Evolutionary conservation across 441 rosid genomes (phyloP), one percentile per base, ranked within the genome.

Genomic region (Populus trichocarpa): DNA sequence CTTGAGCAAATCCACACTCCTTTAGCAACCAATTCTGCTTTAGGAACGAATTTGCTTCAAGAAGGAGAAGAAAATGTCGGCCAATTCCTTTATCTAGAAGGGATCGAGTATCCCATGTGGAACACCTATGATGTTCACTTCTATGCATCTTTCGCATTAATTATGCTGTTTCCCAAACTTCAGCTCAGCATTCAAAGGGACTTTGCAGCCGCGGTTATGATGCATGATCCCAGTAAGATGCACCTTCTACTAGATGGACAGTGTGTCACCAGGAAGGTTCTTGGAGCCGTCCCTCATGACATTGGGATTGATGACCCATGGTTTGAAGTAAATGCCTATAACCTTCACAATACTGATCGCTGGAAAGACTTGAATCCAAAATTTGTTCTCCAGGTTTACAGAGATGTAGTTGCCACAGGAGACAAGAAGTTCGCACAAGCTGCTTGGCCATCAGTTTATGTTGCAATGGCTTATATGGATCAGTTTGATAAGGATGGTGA

Each of bases 301-400:
- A 85, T 96, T 50, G 98, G 99, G 68, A 77, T 88, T 20, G 61
- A 82, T 69, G 97, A 96, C 75, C 98, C 99, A 0, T 96, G 98
- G 98, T 92, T 90, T 81, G 94, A 92, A 84, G 93, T 93, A 8
- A 93, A 95, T 68, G 92, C 91, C 4, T 95, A 95, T 80, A 84
- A 71, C 70, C 82, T 95, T 71, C 86, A 91, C 67, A 78, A 92
- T 80, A 92, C 97, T 0, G 93, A 87, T 76, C 70, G 91, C 50
- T 95, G 98, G 99, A 93, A 95, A 84, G 99, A 93, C 85, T 82
- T 95, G 88, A 92, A 95, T 79, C 92, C 97, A 12, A 95, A 95
- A 78, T 95, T 91, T 74, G 98, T 95, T 75, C 98, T 93, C 80
- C 99, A 95, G 82, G 93, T 91, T 65, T 92, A 92, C 79, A 85